Base-by-base conservation (phyloP, 805 yeast genomes). In the Sugiyamaella qingdaonensis region DNA sequence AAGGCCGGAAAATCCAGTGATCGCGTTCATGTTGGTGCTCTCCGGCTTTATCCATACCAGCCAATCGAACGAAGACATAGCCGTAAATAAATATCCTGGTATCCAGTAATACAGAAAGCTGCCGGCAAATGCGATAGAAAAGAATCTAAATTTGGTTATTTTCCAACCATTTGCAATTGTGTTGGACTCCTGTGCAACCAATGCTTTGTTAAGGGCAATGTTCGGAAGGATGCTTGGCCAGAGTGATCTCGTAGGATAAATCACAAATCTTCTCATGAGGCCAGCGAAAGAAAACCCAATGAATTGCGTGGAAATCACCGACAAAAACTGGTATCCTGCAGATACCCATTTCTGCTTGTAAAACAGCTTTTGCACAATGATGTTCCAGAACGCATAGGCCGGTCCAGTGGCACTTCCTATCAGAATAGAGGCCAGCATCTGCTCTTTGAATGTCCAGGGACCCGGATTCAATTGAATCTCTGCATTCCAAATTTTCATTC, bases 51-150 rank as follows among this genome's bases (percentile, higher is more conserved):
- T 80, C 85, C 86, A 81, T 24, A 68, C 74, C 62, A 79, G 76
- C 86, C 86, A 82, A 61, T 75, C 80, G 67, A 87, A 86, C 58
- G 75, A 75, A 1, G 83, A 76, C 49, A 86, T 74, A 1, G 83
- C 88, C 21, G 74, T 72, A 69, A 84, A 84, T 24, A 86, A 70
- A 64, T 74, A 85, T 47, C 81, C 84, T 7, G 92, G 90, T 58
- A 85, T 69, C 84, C 86, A 84, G 63, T 78, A 80, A 78, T 83
- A 85, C 5, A 73, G 54, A 60, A 84, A 82, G 41, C 77, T 69
- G 16, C 67, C 65, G 10, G 59, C 52, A 51, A 79, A 72, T 1
- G 71, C 73, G 37, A 71, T 53, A 18, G 73, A 63, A 66, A 84
- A 83, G 61, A 80, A 78, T 54, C 65, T 69, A 58, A 77, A 78